Percentiles rank a stretch among this genome's conserved stretches.
These are phyloP conservation scores for Endothia cerciana DNA, from an alignment of 2,329 filamentous ascomycete genomes.

Conservation along the genomic window DNA sequence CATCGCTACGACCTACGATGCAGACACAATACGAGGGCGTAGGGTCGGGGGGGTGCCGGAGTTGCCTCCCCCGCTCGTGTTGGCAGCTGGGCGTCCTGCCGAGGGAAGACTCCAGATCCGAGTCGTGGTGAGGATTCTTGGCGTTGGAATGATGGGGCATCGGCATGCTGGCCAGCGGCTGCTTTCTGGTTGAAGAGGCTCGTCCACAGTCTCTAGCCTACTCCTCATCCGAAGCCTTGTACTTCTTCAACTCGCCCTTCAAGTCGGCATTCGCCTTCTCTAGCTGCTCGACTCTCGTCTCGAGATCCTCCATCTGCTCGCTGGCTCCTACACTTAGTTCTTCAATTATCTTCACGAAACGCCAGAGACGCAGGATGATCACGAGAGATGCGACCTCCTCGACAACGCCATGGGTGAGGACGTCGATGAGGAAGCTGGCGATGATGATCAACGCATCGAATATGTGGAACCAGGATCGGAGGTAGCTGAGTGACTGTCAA, in stretches of 20 bases:
- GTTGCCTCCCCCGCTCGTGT: constrained; percentile 25
- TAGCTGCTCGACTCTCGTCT: constrained; percentile 54
- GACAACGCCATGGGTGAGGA: constrained; percentile 60
- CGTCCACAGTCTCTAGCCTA: neutral
- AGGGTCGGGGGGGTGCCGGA: constrained; percentile 6
- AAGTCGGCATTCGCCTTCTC: constrained; percentile 50
- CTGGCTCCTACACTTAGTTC: constrained; percentile 66
- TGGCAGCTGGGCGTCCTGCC: constrained; percentile 2
- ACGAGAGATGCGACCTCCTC: constrained; percentile 70
- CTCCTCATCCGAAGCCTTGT: constrained; percentile 3
- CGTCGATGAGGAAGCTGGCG: constrained; percentile 63
- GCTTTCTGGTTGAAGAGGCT: neutral
- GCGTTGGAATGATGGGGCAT: neutral
- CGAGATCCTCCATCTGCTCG: constrained; percentile 64
- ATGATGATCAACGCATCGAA: constrained; percentile 69
- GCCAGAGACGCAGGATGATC: constrained; percentile 68
- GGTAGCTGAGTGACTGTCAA: constrained; percentile 49
- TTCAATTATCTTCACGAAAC: constrained; percentile 72
- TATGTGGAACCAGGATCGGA: constrained; percentile 61
- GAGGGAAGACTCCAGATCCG: neutral
- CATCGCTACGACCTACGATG: constrained; percentile 6
- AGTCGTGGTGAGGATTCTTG: neutral
- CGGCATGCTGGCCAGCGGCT: neutral
- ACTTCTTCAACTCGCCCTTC: constrained; percentile 30
- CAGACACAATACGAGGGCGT: constrained; percentile 24